These are phyloP conservation scores for Gynochthodes officinalis DNA, from an alignment of 257 asterid genomes.

Conservation along the genomic window DNA sequence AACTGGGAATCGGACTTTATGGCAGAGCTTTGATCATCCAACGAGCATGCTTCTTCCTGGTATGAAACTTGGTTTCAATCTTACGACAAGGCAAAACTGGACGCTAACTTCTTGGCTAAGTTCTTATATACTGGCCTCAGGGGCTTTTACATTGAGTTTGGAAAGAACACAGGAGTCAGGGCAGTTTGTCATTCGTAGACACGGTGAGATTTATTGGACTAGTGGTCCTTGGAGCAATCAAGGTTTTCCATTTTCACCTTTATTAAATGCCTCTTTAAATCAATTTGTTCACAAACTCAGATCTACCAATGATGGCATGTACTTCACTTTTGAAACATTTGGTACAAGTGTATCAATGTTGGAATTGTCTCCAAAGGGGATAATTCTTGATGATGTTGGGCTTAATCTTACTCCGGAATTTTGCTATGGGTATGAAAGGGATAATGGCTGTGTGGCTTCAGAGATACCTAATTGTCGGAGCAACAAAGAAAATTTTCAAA, in stretches of 20 bases:
- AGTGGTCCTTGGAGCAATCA: too few species aligned
- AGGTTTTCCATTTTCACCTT: too few species aligned
- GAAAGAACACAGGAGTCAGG: slow-evolving; percentile 26
- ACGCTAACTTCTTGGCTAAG: slow-evolving; percentile 47
- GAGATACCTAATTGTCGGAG: slow-evolving; percentile 19
- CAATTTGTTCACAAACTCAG: too few species aligned
- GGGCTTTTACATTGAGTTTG: slow-evolving; percentile 39
- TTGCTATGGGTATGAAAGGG: slow-evolving; percentile 22
- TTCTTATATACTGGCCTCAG: slow-evolving; percentile 23
- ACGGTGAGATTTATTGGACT: too few species aligned
- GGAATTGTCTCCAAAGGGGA: slow-evolving; percentile 12
- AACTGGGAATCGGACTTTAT: too few species aligned
- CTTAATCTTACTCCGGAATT: too few species aligned
- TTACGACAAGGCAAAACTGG: too few species aligned
- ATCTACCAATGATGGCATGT: slow-evolving; percentile 9
- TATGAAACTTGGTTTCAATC: too few species aligned
- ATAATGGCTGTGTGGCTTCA: slow-evolving; percentile 21
- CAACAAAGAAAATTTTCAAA: slow-evolving; percentile 14
- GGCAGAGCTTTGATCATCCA: too few species aligned
- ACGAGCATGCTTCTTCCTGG: too few species aligned
- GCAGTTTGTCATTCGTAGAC: slow-evolving; percentile 27
- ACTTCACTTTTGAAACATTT: slow-evolving; percentile 10
- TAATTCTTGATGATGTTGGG: slow-evolving; percentile 9
- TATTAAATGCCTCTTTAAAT: too few species aligned
- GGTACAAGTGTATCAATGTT: slow-evolving; percentile 6